phyloP scores from a whole-genome alignment of 768 basidiomycete species.

The Pleurotus pulmonarius region DNA sequence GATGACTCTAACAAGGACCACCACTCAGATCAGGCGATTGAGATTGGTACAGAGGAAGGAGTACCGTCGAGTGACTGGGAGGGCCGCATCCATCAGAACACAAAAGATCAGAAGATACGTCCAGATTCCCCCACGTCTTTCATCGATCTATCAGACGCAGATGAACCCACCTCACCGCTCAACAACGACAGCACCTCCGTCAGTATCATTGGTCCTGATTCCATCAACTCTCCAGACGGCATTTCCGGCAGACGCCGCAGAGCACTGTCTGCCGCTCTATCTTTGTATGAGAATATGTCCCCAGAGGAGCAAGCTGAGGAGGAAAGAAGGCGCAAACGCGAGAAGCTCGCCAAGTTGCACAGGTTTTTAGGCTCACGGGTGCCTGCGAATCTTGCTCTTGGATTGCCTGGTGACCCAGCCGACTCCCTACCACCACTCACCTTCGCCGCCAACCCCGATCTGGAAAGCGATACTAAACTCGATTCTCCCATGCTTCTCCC shows the following conservation, averaged over 20 bases:
- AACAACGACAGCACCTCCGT: slow-evolving; percentile 15
- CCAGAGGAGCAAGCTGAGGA: slow-evolving; percentile 56
- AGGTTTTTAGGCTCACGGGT: slow-evolving; percentile 84
- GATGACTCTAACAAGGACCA: slow-evolving; percentile 12
- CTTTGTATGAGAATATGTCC: slow-evolving; percentile 44
- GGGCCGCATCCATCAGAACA: slow-evolving; percentile 11
- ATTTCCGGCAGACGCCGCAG: slow-evolving; percentile 19
- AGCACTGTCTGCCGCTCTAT: slow-evolving; percentile 38
- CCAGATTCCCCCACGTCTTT: slow-evolving; percentile 43
- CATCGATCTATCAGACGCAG: slow-evolving; percentile 71
- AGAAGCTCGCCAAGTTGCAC: slow-evolving; percentile 77
- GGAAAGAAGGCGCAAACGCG: slow-evolving; percentile 65
- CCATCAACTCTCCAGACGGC: slow-evolving; percentile 12
- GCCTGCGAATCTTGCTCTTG: slow-evolving; percentile 64
- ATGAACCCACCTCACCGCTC: slow-evolving; percentile 27
- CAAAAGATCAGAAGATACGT: slow-evolving; percentile 11
- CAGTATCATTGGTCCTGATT: slow-evolving; percentile 20
- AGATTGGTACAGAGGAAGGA: slow-evolving; percentile 9
- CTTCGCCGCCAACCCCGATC: slow-evolving; percentile 23
- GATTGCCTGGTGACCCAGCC: slow-evolving; percentile 28
- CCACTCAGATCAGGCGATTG: slow-evolving; percentile 5
- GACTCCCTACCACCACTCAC: slow-evolving; percentile 16
- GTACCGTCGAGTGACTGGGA: slow-evolving; percentile 16
- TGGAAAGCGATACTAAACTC: slow-evolving; percentile 13
- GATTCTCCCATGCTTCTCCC: slow-evolving; percentile 16